Evolutionary conservation across 1,284 basidiomycete species (phyloP).

Genomic region (Leccinum fallax): DNA sequence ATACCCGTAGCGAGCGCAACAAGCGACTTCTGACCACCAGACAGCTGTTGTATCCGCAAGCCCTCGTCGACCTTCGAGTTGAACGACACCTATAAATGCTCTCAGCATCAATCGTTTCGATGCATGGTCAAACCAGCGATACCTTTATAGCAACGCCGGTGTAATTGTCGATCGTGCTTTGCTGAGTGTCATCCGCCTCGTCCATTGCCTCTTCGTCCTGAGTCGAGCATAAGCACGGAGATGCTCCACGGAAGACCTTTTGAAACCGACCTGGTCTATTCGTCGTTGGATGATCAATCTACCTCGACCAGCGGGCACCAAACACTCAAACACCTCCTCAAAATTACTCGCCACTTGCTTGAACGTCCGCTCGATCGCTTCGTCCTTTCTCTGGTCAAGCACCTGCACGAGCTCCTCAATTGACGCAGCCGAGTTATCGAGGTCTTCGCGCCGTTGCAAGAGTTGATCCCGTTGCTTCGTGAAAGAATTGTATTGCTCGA

Average conservation of each 20-base stretch:
- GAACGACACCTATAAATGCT: conserved; percentile 81
- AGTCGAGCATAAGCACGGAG: background rate
- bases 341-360: conserved; percentile 98
- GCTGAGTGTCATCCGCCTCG: conserved; percentile 68
- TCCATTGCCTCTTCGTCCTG: conserved; percentile 73
- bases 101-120: background rate
- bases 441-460: conserved; percentile 82
- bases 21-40: conserved; percentile 96
- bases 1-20: conserved; percentile 92
- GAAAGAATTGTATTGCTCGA: conserved; percentile 98
- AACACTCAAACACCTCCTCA: conserved; percentile 94
- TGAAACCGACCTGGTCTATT: conserved; percentile 71
- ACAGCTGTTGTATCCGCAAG: conserved; percentile 93
- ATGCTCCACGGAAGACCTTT: background rate
- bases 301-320: conserved; percentile 95
- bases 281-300: conserved; percentile 89
- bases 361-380: conserved; percentile 97
- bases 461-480: conserved; percentile 97
- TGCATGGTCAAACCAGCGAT: background rate
- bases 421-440: conserved; percentile 86
- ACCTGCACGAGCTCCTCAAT: conserved; percentile 96
- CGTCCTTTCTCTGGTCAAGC: conserved; percentile 96
- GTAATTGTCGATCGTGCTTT: conserved; percentile 88
- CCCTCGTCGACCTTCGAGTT: conserved; percentile 98
- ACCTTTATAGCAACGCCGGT: conserved; percentile 95